Percentiles rank a stretch among this genome's conserved stretches.
Evolutionary conservation across 2,329 filamentous ascomycete genomes (phyloP).

Genomic region (Sclerotinia spermophila): DNA sequence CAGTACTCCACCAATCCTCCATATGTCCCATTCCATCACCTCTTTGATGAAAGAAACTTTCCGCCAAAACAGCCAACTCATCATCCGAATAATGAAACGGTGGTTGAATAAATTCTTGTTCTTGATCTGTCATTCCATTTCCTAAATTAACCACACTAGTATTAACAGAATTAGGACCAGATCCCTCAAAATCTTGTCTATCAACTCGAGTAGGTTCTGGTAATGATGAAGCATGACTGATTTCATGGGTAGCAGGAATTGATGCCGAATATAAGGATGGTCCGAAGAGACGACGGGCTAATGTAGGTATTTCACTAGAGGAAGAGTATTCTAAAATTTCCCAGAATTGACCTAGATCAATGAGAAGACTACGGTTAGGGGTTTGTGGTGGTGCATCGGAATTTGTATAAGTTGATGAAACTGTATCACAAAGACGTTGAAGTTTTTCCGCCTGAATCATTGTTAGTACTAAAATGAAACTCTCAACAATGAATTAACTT

Average conservation of each 20-base stretch:
- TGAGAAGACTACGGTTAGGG: slow-evolving; percentile 40
- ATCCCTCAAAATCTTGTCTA: slow-evolving; percentile 24
- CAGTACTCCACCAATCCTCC: slow-evolving; percentile 28
- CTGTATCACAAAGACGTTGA: slow-evolving; percentile 42
- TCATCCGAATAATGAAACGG: slow-evolving; percentile 38
- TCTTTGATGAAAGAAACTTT: slow-evolving; percentile 47
- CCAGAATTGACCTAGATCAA: slow-evolving; percentile 47
- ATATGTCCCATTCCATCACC: slow-evolving; percentile 20
- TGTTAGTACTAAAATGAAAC: not conserved
- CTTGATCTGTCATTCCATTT: slow-evolving; percentile 23
- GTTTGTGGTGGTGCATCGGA: slow-evolving; percentile 30
- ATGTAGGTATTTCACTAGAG: slow-evolving; percentile 39
- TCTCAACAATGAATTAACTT: slow-evolving; percentile 17
- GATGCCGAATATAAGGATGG: slow-evolving; percentile 38
- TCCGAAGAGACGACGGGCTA: slow-evolving; percentile 42
- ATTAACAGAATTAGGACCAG: slow-evolving; percentile 29
- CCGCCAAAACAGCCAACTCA: slow-evolving; percentile 45
- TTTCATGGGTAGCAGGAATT: slow-evolving; percentile 36
- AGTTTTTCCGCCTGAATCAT: slow-evolving; percentile 42
- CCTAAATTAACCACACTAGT: slow-evolving; percentile 20
- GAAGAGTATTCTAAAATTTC: slow-evolving; percentile 47
- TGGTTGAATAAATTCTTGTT: not conserved
- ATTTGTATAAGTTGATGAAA: slow-evolving; percentile 43
- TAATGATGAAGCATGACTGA: slow-evolving; percentile 43
- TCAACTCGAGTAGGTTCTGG: slow-evolving; percentile 43